Evolutionary conservation across 2,329 filamentous ascomycete species (phyloP).

Genomic region (Amphichorda felina): DNA sequence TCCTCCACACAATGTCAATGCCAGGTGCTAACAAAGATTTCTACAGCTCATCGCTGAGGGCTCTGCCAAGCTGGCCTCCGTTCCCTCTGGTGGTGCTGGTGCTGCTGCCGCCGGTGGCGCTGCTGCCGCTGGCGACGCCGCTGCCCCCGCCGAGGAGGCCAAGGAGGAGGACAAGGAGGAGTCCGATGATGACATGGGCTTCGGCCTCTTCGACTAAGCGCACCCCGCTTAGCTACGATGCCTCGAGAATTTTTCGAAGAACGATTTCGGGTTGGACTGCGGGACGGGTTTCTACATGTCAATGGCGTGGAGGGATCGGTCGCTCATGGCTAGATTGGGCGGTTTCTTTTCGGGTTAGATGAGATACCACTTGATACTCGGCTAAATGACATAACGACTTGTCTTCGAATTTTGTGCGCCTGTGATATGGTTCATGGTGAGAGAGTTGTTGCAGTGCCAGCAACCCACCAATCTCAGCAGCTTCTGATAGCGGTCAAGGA

Average conservation of each 20-base stretch:
- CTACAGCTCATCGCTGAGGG: slow-evolving; percentile 80
- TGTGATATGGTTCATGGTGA: too few species aligned
- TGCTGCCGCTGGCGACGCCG: slow-evolving; percentile 52
- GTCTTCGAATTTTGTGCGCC: slow-evolving; percentile 3
- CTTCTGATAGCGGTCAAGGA: too few species aligned
- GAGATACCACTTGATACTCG: slow-evolving; percentile 7
- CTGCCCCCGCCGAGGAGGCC: slow-evolving; percentile 68
- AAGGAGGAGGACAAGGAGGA: slow-evolving; percentile 51
- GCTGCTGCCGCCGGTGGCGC: slow-evolving; percentile 58
- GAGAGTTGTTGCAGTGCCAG: too few species aligned
- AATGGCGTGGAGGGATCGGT: slow-evolving; percentile 17
- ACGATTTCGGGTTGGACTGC: slow-evolving; percentile 12
- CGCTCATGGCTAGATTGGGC: slow-evolving; percentile 17
- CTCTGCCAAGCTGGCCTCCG: slow-evolving; percentile 88
- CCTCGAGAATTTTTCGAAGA: slow-evolving; percentile 19
- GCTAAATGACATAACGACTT: slow-evolving; percentile 16
- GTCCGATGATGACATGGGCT: slow-evolving; percentile 67
- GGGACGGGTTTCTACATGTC: slow-evolving; percentile 14
- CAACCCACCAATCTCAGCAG: too few species aligned
- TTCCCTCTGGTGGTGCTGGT: slow-evolving; percentile 84
- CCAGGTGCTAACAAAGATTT: slow-evolving; percentile 10
- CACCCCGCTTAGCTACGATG: slow-evolving; percentile 15
- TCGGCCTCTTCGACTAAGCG: slow-evolving; percentile 66
- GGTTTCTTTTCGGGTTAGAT: slow-evolving; percentile 9
- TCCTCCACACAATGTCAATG: too few species aligned